A percentile compares a stretch with the other conserved stretches of the same genome.
Conservation (phyloP, 106 monocot species). For the Alisma plantagoaquatica region DNA sequence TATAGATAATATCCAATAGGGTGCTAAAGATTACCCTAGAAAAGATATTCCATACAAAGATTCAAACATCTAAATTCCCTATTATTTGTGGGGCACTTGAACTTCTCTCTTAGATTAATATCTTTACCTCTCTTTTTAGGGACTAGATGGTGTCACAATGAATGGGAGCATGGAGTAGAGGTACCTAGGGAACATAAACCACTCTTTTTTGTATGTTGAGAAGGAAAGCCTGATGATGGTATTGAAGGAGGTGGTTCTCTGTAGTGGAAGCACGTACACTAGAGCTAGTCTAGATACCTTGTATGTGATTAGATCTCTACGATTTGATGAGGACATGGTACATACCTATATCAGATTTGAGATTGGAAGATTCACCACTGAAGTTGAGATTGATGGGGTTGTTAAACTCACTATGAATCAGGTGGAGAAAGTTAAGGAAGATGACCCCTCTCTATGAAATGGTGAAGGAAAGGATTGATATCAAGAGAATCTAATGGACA, state of each 20-base stretch:
- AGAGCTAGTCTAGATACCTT: neutral
- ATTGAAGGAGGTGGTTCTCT: neutral
- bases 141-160: too few species aligned
- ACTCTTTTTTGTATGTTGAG: neutral
- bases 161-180: too few species aligned
- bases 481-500: neutral
- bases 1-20: too few species aligned
- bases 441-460: neutral
- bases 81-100: too few species aligned
- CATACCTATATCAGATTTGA: neutral
- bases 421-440: neutral
- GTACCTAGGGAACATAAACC: too few species aligned
- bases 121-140: too few species aligned
- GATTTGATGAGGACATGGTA: neutral
- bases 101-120: too few species aligned
- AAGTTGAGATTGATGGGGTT: neutral
- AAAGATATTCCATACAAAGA: too few species aligned
- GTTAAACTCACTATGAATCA: neutral
- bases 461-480: slow-evolving; percentile 1
- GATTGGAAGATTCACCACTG: neutral
- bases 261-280: neutral
- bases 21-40: too few species aligned
- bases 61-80: too few species aligned
- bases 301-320: neutral
- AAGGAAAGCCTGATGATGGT: neutral